These are phyloP conservation scores for Vitis hybrid DNA, from an alignment of 177 flowering plant genomes.

Conservation along the genomic window DNA sequence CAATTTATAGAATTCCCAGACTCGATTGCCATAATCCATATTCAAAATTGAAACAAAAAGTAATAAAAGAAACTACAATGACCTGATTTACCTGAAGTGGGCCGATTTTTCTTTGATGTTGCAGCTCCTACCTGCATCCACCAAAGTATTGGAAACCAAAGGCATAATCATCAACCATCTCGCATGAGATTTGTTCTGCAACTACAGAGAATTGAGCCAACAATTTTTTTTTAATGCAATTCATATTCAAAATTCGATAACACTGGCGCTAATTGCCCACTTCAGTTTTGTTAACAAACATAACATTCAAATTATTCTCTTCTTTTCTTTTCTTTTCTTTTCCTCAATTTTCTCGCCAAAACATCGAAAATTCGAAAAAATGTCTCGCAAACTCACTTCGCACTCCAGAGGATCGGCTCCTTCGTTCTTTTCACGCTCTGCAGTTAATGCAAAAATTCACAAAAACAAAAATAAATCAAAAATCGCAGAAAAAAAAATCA, in stretches of 20 bases:
- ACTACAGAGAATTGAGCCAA: too few relatives aligned
- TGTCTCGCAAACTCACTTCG: constrained; percentile 33
- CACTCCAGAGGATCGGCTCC: constrained; percentile 30
- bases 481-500: not conserved
- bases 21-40: not conserved
- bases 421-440: constrained; percentile 61
- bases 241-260: too few relatives aligned
- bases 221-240: too few relatives aligned
- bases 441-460: not conserved
- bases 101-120: constrained; percentile 63
- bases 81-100: constrained; percentile 57
- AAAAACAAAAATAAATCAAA: not conserved
- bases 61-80: not conserved
- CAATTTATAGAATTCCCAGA: not conserved
- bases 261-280: too few relatives aligned
- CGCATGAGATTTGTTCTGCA: too few relatives aligned
- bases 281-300: too few relatives aligned
- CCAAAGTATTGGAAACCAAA: too few relatives aligned
- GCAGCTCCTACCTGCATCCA: constrained; percentile 50
- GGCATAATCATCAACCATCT: too few relatives aligned
- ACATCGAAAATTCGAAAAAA: not conserved
- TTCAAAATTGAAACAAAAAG: not conserved
- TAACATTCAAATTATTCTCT: too few relatives aligned
- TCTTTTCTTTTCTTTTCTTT: too few relatives aligned
- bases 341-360: not conserved